Evolutionary conservation across 202 grass and related monocot genomes (phyloP).

Genomic region (Carex arenaria): DNA sequence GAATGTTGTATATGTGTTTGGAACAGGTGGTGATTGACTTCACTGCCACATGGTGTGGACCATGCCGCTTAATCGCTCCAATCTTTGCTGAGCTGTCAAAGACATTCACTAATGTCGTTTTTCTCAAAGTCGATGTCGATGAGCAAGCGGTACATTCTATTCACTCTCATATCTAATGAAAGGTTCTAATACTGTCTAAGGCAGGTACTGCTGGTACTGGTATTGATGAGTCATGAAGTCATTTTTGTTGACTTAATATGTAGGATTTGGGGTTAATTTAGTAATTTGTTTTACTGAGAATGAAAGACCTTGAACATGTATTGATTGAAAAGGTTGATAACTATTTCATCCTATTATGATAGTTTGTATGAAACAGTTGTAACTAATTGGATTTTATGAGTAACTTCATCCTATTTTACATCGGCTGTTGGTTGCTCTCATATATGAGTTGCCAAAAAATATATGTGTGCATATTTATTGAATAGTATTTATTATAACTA

Average conservation of each 20-base stretch:
- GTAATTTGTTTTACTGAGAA: neutral
- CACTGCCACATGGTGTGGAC: slow-evolving; percentile 64
- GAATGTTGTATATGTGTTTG: slow-evolving; percentile 11
- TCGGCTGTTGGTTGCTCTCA: neutral
- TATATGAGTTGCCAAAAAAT: neutral
- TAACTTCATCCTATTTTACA: neutral
- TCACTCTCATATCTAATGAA: neutral
- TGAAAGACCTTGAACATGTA: neutral
- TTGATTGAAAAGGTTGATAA: neutral
- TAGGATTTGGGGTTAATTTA: neutral
- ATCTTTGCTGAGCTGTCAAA: slow-evolving; percentile 35
- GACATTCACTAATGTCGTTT: slow-evolving; percentile 24
- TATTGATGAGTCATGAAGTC: neutral
- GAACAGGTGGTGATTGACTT: slow-evolving; percentile 62
- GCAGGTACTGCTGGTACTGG: neutral
- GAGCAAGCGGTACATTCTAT: slow-evolving; percentile 43
- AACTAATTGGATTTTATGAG: neutral
- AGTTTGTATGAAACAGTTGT: neutral
- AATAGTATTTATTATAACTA: neutral
- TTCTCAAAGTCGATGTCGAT: slow-evolving; percentile 72
- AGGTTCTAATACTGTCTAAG: neutral
- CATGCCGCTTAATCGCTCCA: slow-evolving; percentile 48
- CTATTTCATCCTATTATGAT: neutral
- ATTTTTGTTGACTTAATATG: neutral
- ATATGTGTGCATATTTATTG: neutral